A percentile compares a stretch with the other conserved stretches of the same genome.
phyloP scores from a whole-genome alignment of 768 basidiomycete genomes.

The Collybiopsis confluens region DNA sequence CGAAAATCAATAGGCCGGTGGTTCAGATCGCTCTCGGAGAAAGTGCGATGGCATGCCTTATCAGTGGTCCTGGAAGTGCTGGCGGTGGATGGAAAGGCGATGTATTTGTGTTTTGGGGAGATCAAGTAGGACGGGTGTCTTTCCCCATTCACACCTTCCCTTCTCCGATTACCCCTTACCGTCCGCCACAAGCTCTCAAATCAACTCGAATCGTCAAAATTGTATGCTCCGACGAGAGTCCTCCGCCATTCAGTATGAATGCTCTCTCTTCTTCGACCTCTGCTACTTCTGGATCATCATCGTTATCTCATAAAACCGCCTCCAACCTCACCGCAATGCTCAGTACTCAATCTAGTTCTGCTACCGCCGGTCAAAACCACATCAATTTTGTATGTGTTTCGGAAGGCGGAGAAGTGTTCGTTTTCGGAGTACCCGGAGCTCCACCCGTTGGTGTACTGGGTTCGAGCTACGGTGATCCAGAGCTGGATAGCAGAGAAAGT shows the following conservation, averaged over 20 bases:
- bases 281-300: not conserved
- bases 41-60: constrained; percentile 40
- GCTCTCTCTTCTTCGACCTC: not conserved
- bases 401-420: constrained; percentile 78
- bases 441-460: constrained; percentile 5
- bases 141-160: constrained; percentile 81
- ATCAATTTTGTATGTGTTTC: constrained; percentile 7
- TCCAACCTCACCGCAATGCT: constrained; percentile 6
- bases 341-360: not conserved
- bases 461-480: not conserved
- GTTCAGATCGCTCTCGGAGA: constrained; percentile 60
- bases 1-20: constrained; percentile 69
- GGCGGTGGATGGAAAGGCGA: constrained; percentile 76
- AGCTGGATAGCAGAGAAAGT: not conserved
- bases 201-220: constrained; percentile 77
- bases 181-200: constrained; percentile 72
- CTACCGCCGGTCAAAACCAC: not conserved
- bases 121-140: constrained; percentile 69
- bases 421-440: constrained; percentile 50
- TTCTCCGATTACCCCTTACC: constrained; percentile 69
- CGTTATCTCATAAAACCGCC: not conserved
- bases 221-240: constrained; percentile 69
- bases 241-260: constrained; percentile 77
- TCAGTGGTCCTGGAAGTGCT: constrained; percentile 76
- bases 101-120: constrained; percentile 80